Evolutionary conservation across 371 early-diverging fungal genomes (phyloP).

Genomic region (Mortierella sp.): DNA sequence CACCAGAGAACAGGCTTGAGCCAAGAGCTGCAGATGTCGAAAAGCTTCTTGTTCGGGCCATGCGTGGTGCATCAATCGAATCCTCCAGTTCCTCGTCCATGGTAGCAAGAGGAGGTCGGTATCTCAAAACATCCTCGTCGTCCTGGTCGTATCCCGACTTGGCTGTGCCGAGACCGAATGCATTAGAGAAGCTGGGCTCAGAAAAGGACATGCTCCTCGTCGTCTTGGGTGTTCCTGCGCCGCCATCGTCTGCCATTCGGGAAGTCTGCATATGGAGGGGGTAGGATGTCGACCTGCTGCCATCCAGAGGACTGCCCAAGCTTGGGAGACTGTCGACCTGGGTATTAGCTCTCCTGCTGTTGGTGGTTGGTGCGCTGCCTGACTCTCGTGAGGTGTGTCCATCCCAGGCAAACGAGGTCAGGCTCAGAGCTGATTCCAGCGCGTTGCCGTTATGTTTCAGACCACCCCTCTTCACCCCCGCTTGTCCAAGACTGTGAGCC

Average conservation of each 20-base stretch:
- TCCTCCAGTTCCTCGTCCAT: constrained; percentile 54
- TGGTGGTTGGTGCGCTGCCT: not conserved
- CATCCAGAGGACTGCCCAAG: constrained; percentile 2
- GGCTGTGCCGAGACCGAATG: constrained; percentile 19
- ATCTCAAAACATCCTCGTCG: constrained; percentile 36
- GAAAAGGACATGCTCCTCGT: constrained; percentile 46
- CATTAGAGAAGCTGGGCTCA: constrained; percentile 32
- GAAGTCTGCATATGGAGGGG: constrained; percentile 1
- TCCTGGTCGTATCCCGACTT: constrained; percentile 25
- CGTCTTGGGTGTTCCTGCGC: constrained; percentile 7
- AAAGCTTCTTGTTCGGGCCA: constrained; percentile 35
- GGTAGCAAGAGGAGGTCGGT: constrained; percentile 41
- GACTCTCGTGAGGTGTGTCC: constrained; percentile 1
- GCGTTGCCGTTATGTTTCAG: constrained; percentile 19
- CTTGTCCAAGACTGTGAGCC: constrained; percentile 6
- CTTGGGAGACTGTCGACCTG: not conserved
- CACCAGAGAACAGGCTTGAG: constrained; percentile 14
- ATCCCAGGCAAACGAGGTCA: constrained; percentile 30
- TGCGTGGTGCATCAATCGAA: constrained; percentile 25
- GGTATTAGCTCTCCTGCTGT: not conserved
- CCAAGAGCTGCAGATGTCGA: constrained; percentile 49
- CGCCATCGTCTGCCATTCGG: not conserved
- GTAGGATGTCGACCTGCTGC: constrained; percentile 8
- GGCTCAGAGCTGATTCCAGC: constrained; percentile 29
- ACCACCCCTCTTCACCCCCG: not conserved